Evolutionary conservation across 345 rosid genomes (phyloP).

Genomic region (Hibiscus syriacus): DNA sequence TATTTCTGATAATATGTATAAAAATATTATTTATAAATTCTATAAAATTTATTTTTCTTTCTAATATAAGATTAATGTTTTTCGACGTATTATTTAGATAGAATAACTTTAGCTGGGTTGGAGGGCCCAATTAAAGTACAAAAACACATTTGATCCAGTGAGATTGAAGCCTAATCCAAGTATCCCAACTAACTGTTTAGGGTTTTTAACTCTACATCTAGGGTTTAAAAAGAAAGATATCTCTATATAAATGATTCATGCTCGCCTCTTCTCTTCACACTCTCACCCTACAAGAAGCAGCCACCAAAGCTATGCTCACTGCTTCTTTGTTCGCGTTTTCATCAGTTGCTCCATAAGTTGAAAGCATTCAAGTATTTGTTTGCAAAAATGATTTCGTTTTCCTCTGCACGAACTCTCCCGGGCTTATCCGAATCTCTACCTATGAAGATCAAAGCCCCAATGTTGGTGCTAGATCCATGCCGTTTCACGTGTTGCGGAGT

Average conservation of each 20-base stretch:
- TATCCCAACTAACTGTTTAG: not conserved
- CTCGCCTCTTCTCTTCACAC: not conserved
- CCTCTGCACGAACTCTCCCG: conserved; percentile 35
- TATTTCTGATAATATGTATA: too few relatives aligned
- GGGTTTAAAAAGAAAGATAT: not conserved
- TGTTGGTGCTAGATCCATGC: conserved; percentile 49
- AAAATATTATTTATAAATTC: too few relatives aligned
- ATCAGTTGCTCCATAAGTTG: too few relatives aligned
- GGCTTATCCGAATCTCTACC: conserved; percentile 34
- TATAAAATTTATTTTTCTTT: too few relatives aligned
- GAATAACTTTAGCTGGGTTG: too few relatives aligned
- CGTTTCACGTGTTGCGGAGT: conserved; percentile 61
- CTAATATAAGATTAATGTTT: not conserved
- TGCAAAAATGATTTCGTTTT: not conserved
- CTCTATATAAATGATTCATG: conserved; percentile 2
- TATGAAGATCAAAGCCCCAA: conserved; percentile 57
- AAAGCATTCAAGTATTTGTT: too few relatives aligned
- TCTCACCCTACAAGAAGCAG: not conserved
- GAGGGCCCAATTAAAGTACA: too few relatives aligned
- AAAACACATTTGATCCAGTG: not conserved
- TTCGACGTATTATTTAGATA: too few relatives aligned
- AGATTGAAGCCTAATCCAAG: not conserved
- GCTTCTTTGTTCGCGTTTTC: too few relatives aligned
- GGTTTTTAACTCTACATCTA: not conserved
- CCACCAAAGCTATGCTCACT: not conserved